A percentile compares a stretch with the other conserved stretches of the same genome.
Conservation (phyloP, 2,329 filamentous ascomycete species). For the Apiospora sp. region DNA sequence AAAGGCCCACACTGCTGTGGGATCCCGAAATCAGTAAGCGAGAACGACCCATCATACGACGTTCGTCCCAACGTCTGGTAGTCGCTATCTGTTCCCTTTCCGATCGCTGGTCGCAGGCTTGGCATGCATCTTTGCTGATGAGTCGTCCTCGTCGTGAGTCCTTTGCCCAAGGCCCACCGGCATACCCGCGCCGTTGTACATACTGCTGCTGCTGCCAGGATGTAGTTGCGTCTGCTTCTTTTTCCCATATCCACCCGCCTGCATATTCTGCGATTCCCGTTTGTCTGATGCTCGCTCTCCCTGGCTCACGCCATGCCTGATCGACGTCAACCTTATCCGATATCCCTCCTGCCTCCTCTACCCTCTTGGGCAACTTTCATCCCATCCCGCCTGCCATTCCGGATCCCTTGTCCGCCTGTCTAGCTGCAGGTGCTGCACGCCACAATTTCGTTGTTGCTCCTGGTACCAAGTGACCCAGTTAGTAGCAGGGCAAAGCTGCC, state of each 20-base stretch:
- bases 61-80: conserved; percentile 4
- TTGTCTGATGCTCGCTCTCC: conserved; percentile 7
- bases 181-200: conserved; percentile 12
- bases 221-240: background rate
- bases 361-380: background rate
- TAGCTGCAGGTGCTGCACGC: conserved; percentile 16
- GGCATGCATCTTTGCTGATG: background rate
- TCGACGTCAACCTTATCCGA: conserved; percentile 20
- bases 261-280: conserved; percentile 11
- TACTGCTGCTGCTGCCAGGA: background rate
- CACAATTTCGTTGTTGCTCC: background rate
- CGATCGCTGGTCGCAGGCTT: background rate
- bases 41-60: conserved; percentile 3
- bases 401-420: conserved; percentile 5
- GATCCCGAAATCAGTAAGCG: background rate
- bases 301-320: conserved; percentile 19
- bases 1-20: no score
- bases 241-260: background rate
- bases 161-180: background rate
- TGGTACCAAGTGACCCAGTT: background rate
- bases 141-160: background rate
- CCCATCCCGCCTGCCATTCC: background rate
- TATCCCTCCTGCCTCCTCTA: background rate
- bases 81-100: conserved; percentile 1
- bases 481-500: background rate